These are phyloP conservation scores for Draba incana DNA, from an alignment of 345 rosid species.

Conservation along the genomic window DNA sequence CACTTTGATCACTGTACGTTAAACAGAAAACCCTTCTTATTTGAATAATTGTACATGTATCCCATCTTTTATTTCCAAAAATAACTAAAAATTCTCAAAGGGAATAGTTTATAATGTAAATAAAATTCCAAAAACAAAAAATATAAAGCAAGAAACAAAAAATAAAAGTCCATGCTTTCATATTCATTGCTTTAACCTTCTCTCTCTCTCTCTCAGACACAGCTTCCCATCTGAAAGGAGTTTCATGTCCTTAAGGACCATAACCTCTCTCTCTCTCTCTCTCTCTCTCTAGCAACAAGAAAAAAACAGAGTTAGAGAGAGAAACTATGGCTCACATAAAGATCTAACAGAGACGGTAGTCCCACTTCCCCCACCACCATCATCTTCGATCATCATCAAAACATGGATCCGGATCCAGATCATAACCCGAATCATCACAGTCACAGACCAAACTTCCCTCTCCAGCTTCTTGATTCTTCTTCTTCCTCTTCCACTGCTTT, in stretches of 20 bases:
- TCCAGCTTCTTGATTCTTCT: conserved; percentile 69
- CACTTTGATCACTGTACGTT: conserved; percentile 26
- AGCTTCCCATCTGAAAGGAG: conserved; percentile 57
- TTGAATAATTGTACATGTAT: conserved; percentile 33
- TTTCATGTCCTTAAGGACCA: conserved; percentile 48
- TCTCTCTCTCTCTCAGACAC: conserved; percentile 31
- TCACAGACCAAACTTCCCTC: conserved; percentile 76
- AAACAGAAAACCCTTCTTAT: not conserved
- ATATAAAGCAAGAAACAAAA: conserved; percentile 35
- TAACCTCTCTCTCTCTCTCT: conserved; percentile 38
- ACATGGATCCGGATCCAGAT: conserved; percentile 68
- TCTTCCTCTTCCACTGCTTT: conserved; percentile 46
- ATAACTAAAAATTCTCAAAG: conserved; percentile 35
- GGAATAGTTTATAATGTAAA: conserved; percentile 42
- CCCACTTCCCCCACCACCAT: conserved; percentile 63
- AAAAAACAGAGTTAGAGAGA: conserved; percentile 30
- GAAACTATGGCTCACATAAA: conserved; percentile 43
- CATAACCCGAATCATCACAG: conserved; percentile 7
- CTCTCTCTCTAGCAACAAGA: not conserved
- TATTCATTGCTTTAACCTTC: conserved; percentile 66
- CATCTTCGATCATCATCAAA: conserved; percentile 50
- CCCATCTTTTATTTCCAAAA: conserved; percentile 35
- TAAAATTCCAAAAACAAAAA: conserved; percentile 37
- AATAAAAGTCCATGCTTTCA: conserved; percentile 50
- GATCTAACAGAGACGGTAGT: conserved; percentile 45